phyloP scores from a whole-genome alignment of 495 filamentous ascomycete genomes.

The Beverwykella pulmonaria region DNA sequence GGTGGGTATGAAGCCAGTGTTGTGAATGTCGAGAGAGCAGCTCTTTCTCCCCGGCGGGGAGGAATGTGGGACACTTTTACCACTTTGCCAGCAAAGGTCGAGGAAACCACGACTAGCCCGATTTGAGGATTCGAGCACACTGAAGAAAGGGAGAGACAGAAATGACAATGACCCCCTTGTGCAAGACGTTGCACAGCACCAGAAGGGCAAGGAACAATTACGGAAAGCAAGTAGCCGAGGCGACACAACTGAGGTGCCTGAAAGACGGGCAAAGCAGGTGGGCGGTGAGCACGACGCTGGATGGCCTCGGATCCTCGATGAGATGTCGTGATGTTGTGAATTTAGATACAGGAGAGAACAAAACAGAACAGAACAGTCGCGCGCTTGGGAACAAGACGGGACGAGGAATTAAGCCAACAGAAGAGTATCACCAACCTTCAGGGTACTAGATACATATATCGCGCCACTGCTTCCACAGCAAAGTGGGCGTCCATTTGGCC shows the following conservation, averaged over 20 bases:
- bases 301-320: too few relatives aligned
- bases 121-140: background rate
- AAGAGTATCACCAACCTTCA: background rate
- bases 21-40: too few relatives aligned
- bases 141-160: background rate
- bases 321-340: too few relatives aligned
- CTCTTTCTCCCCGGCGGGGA: too few relatives aligned
- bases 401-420: background rate
- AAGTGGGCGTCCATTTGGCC: background rate
- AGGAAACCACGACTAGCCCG: background rate
- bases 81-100: too few relatives aligned
- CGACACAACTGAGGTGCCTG: background rate
- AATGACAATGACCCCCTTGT: constrained; percentile 18
- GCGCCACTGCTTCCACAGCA: background rate
- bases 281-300: too few relatives aligned
- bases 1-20: background rate
- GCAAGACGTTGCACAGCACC: constrained; percentile 13
- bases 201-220: background rate
- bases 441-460: background rate
- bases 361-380: too few relatives aligned
- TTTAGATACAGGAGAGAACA: too few relatives aligned
- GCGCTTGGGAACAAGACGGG: too few relatives aligned
- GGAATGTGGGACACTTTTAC: too few relatives aligned
- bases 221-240: background rate
- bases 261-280: too few relatives aligned